Percentiles rank a stretch among this genome's conserved stretches.
phyloP scores from a whole-genome alignment of 345 rosid species.

The Aquilaria sinensis region DNA sequence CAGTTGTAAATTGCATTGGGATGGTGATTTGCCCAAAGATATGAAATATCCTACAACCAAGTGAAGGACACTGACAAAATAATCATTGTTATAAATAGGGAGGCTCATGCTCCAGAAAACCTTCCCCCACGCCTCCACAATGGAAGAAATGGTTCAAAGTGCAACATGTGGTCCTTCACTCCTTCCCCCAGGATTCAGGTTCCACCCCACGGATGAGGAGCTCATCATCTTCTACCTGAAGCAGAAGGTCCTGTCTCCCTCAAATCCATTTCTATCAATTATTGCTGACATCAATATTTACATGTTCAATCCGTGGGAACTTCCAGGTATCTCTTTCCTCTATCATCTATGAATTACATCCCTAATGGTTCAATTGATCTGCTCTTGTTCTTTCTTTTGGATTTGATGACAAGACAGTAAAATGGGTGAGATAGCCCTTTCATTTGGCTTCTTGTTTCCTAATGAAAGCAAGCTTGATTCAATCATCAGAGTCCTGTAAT shows the following conservation, averaged over 20 bases:
- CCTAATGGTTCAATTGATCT: too few species aligned
- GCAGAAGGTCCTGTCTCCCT: conserved; percentile 22
- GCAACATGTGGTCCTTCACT: background rate
- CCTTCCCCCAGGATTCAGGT: conserved; percentile 38
- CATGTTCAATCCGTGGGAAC: conserved; percentile 43
- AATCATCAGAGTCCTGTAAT: too few species aligned
- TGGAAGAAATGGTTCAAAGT: background rate
- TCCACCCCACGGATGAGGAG: conserved; percentile 46
- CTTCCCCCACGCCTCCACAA: background rate
- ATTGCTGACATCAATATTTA: conserved; percentile 39
- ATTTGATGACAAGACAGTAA: too few species aligned
- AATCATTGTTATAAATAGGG: background rate
- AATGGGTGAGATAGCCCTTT: too few species aligned
- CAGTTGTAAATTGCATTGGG: background rate
- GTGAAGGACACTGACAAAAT: background rate
- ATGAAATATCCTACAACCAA: background rate
- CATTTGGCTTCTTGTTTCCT: too few species aligned
- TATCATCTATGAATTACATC: background rate
- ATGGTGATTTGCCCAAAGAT: background rate
- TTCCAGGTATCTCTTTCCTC: conserved; percentile 25
- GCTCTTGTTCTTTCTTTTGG: too few species aligned
- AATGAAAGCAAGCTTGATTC: too few species aligned
- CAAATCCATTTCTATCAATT: conserved; percentile 16
- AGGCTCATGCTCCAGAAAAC: background rate
- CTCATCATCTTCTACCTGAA: conserved; percentile 30